A percentile compares a stretch with the other conserved stretches of the same genome.
phyloP scores from a whole-genome alignment of 352 stramenopile genomes.

The Pythium monospermum region DNA sequence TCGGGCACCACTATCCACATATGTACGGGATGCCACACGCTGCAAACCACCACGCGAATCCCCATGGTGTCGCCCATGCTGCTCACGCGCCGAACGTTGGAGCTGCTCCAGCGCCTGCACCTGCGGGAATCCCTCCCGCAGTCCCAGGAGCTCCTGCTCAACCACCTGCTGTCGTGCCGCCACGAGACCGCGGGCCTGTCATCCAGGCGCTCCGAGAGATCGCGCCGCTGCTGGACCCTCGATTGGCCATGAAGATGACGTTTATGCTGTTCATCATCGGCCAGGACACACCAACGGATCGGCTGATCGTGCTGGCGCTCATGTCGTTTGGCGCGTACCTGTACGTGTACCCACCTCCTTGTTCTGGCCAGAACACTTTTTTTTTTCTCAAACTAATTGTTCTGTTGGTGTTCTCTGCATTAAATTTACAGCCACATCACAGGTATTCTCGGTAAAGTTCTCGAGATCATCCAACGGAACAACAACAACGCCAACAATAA shows the following conservation, averaged over 20 bases:
- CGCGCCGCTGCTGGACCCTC: constrained; percentile 59
- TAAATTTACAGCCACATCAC: constrained; percentile 53
- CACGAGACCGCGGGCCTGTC: constrained; percentile 24
- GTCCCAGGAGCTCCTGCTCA: too few relatives aligned
- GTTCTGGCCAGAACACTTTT: too few relatives aligned
- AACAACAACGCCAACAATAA: constrained; percentile 8
- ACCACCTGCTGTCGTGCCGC: constrained; percentile 1
- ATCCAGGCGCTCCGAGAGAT: constrained; percentile 54
- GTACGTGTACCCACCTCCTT: too few relatives aligned
- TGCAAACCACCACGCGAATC: constrained; percentile 9
- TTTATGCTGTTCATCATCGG: constrained; percentile 89
- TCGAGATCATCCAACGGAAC: constrained; percentile 52
- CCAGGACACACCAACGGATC: constrained; percentile 73
- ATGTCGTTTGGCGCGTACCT: constrained; percentile 75
- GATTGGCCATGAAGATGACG: constrained; percentile 78
- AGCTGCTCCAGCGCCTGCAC: constrained; percentile 7
- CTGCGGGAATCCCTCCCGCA: too few relatives aligned
- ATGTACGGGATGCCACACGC: constrained; percentile 21
- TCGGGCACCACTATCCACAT: constrained; percentile 22
- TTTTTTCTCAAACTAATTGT: not conserved
- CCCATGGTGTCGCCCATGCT: not conserved
- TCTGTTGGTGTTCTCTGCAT: not conserved
- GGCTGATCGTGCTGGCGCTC: constrained; percentile 65
- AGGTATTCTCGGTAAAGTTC: constrained; percentile 78
- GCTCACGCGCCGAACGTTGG: not conserved